A percentile compares a stretch with the other conserved stretches of the same genome.
phyloP scores from a whole-genome alignment of 2,329 filamentous ascomycete species.

The Tolypocladium nubicola region DNA sequence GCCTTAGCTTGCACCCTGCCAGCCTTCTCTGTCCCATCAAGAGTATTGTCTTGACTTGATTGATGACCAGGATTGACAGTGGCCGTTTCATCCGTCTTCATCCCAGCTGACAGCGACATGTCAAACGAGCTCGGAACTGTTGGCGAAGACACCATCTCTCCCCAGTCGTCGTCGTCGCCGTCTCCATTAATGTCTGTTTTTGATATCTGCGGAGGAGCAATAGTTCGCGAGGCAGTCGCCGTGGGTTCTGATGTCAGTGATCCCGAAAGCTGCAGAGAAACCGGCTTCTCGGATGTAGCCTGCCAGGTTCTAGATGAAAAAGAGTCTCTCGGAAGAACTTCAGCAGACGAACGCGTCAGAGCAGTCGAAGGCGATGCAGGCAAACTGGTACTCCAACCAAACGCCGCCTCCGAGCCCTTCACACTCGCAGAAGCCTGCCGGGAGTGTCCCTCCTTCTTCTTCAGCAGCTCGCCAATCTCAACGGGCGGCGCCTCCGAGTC shows the following conservation, averaged over 20 bases:
- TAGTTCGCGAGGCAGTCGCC: neutral
- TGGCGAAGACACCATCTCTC: conserved; percentile 42
- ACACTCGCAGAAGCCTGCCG: neutral
- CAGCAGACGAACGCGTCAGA: neutral
- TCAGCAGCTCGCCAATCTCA: conserved; percentile 29
- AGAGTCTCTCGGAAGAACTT: no score
- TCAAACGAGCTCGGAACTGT: conserved; percentile 3
- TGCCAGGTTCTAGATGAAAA: no score
- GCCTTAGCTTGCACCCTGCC: neutral
- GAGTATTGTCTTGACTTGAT: neutral
- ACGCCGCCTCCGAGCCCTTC: conserved; percentile 9
- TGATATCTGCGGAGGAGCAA: neutral
- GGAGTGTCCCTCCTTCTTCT: conserved; percentile 10
- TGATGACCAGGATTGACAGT: neutral
- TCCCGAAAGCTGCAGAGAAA: neutral
- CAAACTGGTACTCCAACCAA: conserved; percentile 12
- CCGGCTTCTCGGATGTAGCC: neutral
- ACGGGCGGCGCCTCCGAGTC: conserved; percentile 41
- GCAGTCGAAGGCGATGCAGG: conserved; percentile 5
- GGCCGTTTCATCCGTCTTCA: neutral
- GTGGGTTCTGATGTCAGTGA: neutral
- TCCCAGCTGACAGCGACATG: neutral
- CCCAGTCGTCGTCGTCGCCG: conserved; percentile 45
- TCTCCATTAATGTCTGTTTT: conserved; percentile 3
- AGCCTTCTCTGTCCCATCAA: neutral